phyloP scores from a whole-genome alignment of 331 rosid genomes.

The Quercus lobata region DNA sequence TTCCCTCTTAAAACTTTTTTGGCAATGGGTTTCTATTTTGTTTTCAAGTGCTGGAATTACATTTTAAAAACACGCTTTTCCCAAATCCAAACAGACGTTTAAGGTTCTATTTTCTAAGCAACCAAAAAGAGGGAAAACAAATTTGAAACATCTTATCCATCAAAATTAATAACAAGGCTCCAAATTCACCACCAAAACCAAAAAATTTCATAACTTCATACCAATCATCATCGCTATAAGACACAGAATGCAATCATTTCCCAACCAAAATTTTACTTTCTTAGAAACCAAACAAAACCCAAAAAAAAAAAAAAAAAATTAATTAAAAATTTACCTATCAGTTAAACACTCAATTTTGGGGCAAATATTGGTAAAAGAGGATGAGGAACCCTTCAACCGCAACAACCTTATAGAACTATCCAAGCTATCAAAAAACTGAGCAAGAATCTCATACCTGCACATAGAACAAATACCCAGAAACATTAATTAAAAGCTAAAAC shows the following conservation, averaged over 20 bases:
- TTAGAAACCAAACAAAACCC: not conserved
- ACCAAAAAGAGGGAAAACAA: not conserved
- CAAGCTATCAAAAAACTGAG: slow-evolving; percentile 53
- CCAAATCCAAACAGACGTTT: not conserved
- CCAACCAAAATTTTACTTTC: not conserved
- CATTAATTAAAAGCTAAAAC: not conserved
- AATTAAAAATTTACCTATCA: slow-evolving; percentile 47
- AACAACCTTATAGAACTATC: slow-evolving; percentile 51
- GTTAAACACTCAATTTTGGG: slow-evolving; percentile 49
- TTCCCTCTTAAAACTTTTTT: no score
- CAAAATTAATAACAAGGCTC: not conserved
- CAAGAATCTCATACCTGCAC: slow-evolving; percentile 54
- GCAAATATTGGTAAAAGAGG: slow-evolving; percentile 46
- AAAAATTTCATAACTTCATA: not conserved
- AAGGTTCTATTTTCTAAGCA: not conserved
- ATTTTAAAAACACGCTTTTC: no score
- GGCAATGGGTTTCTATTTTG: no score
- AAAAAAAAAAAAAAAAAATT: not conserved
- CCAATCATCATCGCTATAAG: not conserved
- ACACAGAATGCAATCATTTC: not conserved
- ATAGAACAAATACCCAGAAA: not conserved
- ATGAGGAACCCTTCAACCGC: slow-evolving; percentile 35
- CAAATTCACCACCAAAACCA: not conserved
- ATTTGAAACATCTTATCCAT: no score
- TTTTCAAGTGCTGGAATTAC: no score